Evolutionary conservation across 768 basidiomycete genomes (phyloP).

Genomic region (Exidia glandulosa): DNA sequence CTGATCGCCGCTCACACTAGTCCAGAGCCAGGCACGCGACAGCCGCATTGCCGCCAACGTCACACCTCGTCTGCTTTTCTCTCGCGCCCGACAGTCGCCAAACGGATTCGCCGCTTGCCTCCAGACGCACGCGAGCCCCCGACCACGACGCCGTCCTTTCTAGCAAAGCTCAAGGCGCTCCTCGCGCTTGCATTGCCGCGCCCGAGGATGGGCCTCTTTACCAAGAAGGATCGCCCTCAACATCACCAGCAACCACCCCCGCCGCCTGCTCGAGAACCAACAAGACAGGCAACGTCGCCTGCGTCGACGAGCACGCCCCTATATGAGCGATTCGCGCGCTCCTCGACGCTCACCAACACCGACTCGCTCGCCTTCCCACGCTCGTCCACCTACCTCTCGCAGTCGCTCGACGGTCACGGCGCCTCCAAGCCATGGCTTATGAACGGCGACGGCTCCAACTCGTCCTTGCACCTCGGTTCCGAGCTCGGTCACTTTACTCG

Average conservation of each 20-base stretch:
- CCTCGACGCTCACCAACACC: neutral
- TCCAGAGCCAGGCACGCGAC: neutral
- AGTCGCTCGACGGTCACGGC: neutral
- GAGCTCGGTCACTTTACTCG: neutral
- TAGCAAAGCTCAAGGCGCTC: neutral
- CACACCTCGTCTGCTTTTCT: neutral
- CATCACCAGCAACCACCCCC: neutral
- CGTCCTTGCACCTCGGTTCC: neutral
- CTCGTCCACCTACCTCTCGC: neutral
- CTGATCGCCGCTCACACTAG: too few relatives aligned
- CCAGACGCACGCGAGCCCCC: neutral
- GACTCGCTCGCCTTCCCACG: too few relatives aligned
- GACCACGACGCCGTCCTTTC: neutral
- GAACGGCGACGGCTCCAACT: neutral
- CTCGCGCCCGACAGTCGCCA: too few relatives aligned
- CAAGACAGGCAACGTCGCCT: neutral
- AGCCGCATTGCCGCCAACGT: neutral
- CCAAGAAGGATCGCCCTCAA: slow-evolving; percentile 1
- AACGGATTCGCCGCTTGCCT: neutral
- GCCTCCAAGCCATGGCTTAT: neutral
- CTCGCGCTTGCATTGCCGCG: neutral
- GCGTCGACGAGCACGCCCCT: neutral
- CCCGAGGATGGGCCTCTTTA: neutral
- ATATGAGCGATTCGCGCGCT: neutral
- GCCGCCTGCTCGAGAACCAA: neutral